Conservation (phyloP, 2,329 filamentous ascomycete species). For the Trichoderma koningiopsis region DNA sequence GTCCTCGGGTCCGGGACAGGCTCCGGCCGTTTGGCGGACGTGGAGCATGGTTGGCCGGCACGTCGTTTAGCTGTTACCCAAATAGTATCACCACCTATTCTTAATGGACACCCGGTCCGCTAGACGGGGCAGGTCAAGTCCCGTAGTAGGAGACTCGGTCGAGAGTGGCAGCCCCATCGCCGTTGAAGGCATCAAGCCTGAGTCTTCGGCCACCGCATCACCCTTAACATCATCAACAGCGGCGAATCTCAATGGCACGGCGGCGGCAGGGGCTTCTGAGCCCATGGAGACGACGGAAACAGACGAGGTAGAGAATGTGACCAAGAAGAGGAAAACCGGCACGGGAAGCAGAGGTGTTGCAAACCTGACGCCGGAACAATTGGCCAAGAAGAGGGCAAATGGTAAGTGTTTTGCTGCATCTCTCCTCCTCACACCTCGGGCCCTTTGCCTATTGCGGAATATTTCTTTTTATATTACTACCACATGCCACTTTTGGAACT, state of each 20-base stretch:
- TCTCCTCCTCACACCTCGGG: background rate
- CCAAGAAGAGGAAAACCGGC: constrained; percentile 48
- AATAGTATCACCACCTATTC: constrained; percentile 16
- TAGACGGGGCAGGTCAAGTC: constrained; percentile 18
- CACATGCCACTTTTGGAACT: background rate
- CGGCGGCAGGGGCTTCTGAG: background rate
- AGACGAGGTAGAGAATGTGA: constrained; percentile 2
- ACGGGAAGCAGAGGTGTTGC: constrained; percentile 55
- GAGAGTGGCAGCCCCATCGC: constrained; percentile 1
- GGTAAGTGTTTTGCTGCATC: constrained; percentile 43
- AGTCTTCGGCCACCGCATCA: background rate
- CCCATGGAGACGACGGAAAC: constrained; percentile 19
- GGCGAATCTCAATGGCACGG: constrained; percentile 11
- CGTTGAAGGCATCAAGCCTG: constrained; percentile 12
- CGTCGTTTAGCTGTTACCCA: constrained; percentile 6
- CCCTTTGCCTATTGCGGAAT: background rate
- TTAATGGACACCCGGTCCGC: constrained; percentile 19
- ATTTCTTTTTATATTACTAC: background rate
- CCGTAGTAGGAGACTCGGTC: constrained; percentile 21
- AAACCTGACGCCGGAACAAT: constrained; percentile 72
- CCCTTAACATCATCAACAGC: background rate
- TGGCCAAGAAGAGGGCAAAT: constrained; percentile 67
- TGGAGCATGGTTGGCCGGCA: constrained; percentile 10
- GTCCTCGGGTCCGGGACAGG: background rate
- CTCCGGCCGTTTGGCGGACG: constrained; percentile 10